Base-by-base conservation (phyloP, 2,329 filamentous ascomycete species). In the Beauveria rudraprayagi region DNA sequence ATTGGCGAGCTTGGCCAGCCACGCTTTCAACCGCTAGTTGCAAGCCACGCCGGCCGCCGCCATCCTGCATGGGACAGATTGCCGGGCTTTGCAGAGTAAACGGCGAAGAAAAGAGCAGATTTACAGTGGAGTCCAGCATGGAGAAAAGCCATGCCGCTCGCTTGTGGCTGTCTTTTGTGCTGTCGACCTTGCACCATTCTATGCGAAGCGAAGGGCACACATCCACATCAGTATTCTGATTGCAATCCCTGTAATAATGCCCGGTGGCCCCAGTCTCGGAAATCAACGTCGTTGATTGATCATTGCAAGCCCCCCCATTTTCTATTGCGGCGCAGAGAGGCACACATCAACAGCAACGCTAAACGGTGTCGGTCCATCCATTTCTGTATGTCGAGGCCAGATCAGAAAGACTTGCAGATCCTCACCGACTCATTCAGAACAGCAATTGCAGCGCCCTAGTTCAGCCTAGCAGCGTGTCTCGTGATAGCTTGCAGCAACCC, bases 401-500 rank as follows among this genome's bases (percentile, higher is more conserved):
- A 30, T 19, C 30, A 50, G 24, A 60, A 60, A 11, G 41, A 22
- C 26, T 47, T 50, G 58, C 58, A 56, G 58, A 61, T 61, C 58
- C 44, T 61, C 51, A 61, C 58, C 58, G 58, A 61, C 58, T 61
- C 48, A 22, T 60, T 55, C 30, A 41, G 19, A 54, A 47, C 10
- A n/a, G 22, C 4, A 40, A 24, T 50, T 50, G 50, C 50, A 51
- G 58, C 58, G 58, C 50, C 51, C 54, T 60, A 30, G 41, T 54
- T 54, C 57, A 60, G 50, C 58, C 51, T n/a, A 30, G 44, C 24
- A 24, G 11, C 19, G 30, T 34, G 52, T 56, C 58, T 61, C 55
- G 58, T 56, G 58, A 54, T 55, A 56, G 22, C 43, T 43, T 61
- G 58, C 58, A 55, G 58, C 58, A 56, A 24, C 41, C 43, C n/a